Evolutionary conservation across 2,329 filamentous ascomycete genomes (phyloP).

Genomic region (Alternaria alternata): DNA sequence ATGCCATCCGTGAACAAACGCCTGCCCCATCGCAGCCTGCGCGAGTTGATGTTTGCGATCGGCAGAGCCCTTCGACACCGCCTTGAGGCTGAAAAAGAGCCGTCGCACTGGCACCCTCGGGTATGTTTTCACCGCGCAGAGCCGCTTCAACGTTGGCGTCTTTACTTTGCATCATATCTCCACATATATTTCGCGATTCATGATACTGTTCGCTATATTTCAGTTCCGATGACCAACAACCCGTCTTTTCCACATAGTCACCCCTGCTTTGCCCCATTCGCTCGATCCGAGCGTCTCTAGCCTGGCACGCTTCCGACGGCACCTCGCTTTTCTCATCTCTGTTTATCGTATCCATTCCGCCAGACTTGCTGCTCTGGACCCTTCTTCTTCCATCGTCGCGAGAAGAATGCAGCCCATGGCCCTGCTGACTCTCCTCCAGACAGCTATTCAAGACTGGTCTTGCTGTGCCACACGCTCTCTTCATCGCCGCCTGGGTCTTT

Average conservation of each 20-base stretch:
- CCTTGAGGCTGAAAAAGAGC: slow-evolving; percentile 49
- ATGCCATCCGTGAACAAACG: slow-evolving; percentile 21
- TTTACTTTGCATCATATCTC: slow-evolving; percentile 25
- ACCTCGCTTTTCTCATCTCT: slow-evolving; percentile 12
- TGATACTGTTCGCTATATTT: slow-evolving; percentile 16
- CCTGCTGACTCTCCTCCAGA: slow-evolving; percentile 41
- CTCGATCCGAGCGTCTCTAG: slow-evolving; percentile 23
- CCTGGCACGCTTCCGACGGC: slow-evolving; percentile 24
- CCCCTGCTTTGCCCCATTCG: slow-evolving; percentile 21
- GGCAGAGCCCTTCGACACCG: slow-evolving; percentile 44
- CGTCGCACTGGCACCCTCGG: slow-evolving; percentile 48
- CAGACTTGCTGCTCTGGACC: not conserved
- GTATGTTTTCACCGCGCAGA: slow-evolving; percentile 49
- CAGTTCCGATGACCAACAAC: slow-evolving; percentile 19
- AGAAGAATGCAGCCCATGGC: slow-evolving; percentile 29
- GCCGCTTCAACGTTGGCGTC: slow-evolving; percentile 36
- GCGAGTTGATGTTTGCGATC: slow-evolving; percentile 39
- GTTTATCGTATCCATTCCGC: slow-evolving; percentile 7
- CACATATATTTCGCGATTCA: slow-evolving; percentile 16
- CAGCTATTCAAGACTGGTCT: slow-evolving; percentile 30
- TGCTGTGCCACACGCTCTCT: slow-evolving; percentile 29
- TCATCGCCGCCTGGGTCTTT: slow-evolving; percentile 26
- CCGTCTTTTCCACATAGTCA: slow-evolving; percentile 21
- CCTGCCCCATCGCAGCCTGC: slow-evolving; percentile 14
- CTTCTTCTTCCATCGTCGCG: slow-evolving; percentile 6